Conservation (phyloP, 2,329 filamentous ascomycete genomes). For the Fusarium miscanthi region DNA sequence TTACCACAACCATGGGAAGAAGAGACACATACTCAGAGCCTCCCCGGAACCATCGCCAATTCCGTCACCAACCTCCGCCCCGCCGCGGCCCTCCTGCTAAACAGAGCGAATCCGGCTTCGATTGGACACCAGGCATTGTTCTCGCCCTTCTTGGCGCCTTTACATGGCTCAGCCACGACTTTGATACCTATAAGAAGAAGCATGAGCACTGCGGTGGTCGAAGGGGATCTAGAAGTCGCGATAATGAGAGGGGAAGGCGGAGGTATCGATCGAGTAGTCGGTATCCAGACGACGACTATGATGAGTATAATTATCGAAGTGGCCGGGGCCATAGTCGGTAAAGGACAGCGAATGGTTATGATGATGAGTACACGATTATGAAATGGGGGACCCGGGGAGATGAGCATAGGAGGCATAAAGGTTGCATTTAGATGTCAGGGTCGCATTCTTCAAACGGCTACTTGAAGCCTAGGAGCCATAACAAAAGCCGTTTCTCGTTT, state of each 20-base stretch:
- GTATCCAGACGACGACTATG: constrained; percentile 10
- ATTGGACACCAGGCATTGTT: constrained; percentile 54
- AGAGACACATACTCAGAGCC: constrained; percentile 30
- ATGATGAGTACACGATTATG: constrained; percentile 3
- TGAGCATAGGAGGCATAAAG: neutral
- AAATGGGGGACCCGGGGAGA: neutral
- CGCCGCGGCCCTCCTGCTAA: constrained; percentile 43
- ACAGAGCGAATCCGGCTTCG: constrained; percentile 53
- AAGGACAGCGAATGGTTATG: neutral
- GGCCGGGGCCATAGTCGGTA: constrained; percentile 27
- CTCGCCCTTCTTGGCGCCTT: constrained; percentile 53
- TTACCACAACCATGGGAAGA: constrained; percentile 28
- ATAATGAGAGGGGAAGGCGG: constrained; percentile 29
- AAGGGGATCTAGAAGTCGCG: constrained; percentile 2
- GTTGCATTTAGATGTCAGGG: neutral
- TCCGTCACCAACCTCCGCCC: constrained; percentile 10
- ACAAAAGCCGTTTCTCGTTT: neutral
- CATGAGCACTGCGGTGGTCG: constrained; percentile 4
- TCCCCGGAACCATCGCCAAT: constrained; percentile 15
- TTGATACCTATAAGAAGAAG: constrained; percentile 29
- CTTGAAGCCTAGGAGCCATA: neutral
- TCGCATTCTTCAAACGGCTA: neutral
- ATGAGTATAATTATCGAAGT: constrained; percentile 19
- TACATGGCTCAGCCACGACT: constrained; percentile 55
- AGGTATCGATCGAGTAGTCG: constrained; percentile 22